Base-by-base conservation (phyloP, 371 early-diverging fungal species). In the Chytridium lagenaria region DNA sequence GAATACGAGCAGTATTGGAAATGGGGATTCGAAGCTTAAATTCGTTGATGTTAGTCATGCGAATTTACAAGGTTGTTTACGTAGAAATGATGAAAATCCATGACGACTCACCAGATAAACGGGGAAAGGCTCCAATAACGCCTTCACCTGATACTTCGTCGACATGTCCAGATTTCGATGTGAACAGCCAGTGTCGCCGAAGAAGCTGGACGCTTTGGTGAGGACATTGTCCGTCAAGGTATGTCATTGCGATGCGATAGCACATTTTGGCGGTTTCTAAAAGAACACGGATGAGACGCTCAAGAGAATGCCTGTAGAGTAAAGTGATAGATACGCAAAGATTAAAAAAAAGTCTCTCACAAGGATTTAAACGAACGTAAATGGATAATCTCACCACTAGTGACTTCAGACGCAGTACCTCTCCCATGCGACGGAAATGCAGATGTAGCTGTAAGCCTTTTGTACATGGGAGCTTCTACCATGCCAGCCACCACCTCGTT, bases 1-100 rank as follows among this genome's bases (percentile, higher is more conserved):
- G 74, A 50, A 33, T 74, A 74, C 23, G 69, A 69, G 65, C 74
- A 69, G 37, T 74, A 74, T 30, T 28, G n/a, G 34, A 74, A 74
- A 15, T n/a, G 49, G 19, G 69, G 72, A 0, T 50, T 50, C n/a
- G 30, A 22, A 16, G 38, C 71, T 70, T 26, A n/a, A n/a, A n/a
- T n/a, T n/a, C n/a, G n/a, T n/a, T n/a, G n/a, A n/a, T n/a, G n/a
- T n/a, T n/a, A n/a, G n/a, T n/a, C n/a, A n/a, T n/a, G n/a, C n/a
- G n/a, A n/a, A n/a, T n/a, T n/a, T n/a, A n/a, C n/a, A n/a, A n/a
- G n/a, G n/a, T n/a, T n/a, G n/a, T n/a, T n/a, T n/a, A n/a, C n/a
- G n/a, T n/a, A n/a, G n/a, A n/a, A n/a, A n/a, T n/a, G n/a, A n/a
- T n/a, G n/a, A n/a, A n/a, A n/a, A 15, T 16, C 19, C 10, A 37